phyloP scores from a whole-genome alignment of 768 basidiomycete species.

The Sistotremastrum suecicum region DNA sequence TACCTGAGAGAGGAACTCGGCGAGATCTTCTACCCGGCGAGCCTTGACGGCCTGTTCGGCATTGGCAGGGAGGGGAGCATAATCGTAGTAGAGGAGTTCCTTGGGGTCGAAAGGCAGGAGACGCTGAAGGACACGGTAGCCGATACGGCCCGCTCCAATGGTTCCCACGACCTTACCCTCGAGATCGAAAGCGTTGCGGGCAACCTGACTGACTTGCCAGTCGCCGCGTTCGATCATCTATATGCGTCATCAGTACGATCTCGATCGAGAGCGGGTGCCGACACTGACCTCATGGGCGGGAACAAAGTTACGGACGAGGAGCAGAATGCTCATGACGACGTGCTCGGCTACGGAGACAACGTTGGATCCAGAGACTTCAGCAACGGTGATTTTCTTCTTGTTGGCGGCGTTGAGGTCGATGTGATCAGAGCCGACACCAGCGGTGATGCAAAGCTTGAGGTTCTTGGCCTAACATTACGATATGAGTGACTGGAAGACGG shows the following conservation, averaged over 20 bases:
- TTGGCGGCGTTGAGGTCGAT: slow-evolving; percentile 83
- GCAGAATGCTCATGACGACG: slow-evolving; percentile 80
- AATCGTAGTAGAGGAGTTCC: slow-evolving; percentile 85
- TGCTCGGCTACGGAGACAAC: slow-evolving; percentile 88
- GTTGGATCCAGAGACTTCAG: slow-evolving; percentile 82
- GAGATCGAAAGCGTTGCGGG: slow-evolving; percentile 75
- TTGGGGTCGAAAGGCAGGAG: slow-evolving; percentile 76
- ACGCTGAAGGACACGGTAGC: slow-evolving; percentile 75
- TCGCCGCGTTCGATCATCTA: slow-evolving; percentile 74
- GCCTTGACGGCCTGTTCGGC: slow-evolving; percentile 54
- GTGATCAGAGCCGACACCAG: slow-evolving; percentile 84
- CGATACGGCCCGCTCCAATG: slow-evolving; percentile 73
- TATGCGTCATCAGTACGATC: not conserved
- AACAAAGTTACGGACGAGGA: slow-evolving; percentile 82
- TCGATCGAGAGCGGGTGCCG: not conserved
- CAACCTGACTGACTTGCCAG: slow-evolving; percentile 77
- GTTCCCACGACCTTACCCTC: slow-evolving; percentile 89
- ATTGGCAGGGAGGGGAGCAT: slow-evolving; percentile 53
- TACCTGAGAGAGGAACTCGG: slow-evolving; percentile 33
- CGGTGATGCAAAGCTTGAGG: slow-evolving; percentile 80
- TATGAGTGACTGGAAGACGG: slow-evolving; percentile 1
- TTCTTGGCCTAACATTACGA: slow-evolving; percentile 53
- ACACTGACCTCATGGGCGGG: slow-evolving; percentile 64
- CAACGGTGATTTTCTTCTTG: slow-evolving; percentile 62
- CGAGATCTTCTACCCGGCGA: slow-evolving; percentile 65